phyloP scores from a whole-genome alignment of 2,329 filamentous ascomycete species.

The Venturia carpophila region DNA sequence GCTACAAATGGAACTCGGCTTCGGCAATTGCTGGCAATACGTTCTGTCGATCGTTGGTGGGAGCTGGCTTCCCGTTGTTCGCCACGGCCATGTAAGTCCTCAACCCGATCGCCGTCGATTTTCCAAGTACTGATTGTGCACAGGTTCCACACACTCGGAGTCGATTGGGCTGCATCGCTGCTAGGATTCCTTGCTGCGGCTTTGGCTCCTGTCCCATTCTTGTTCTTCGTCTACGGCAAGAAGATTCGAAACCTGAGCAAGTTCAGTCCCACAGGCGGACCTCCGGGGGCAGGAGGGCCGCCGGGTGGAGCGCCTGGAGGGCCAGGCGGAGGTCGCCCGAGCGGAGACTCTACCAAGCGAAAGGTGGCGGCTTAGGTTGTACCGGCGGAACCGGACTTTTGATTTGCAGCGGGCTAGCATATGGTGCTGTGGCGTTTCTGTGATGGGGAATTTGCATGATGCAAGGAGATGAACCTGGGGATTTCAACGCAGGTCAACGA shows the following conservation, averaged over 20 bases:
- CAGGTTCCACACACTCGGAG: slow-evolving; percentile 18
- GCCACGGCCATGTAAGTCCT: slow-evolving; percentile 16
- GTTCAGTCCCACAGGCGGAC: slow-evolving; percentile 1
- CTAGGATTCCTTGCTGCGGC: slow-evolving; percentile 31
- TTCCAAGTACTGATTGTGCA: slow-evolving; percentile 5
- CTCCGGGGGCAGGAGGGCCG: not conserved
- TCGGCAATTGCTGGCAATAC: slow-evolving; percentile 19
- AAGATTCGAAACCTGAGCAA: slow-evolving; percentile 19
- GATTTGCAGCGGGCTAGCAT: not conserved
- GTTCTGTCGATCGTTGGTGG: slow-evolving; percentile 14
- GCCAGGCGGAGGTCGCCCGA: not conserved
- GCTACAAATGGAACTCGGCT: slow-evolving; percentile 13
- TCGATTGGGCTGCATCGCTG: slow-evolving; percentile 21
- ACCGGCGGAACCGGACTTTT: not conserved
- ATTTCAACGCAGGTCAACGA: not conserved
- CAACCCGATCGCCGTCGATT: not conserved
- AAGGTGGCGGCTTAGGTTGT: not conserved
- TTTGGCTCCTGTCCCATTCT: slow-evolving; percentile 33
- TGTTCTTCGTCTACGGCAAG: slow-evolving; percentile 31
- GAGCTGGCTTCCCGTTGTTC: slow-evolving; percentile 19
- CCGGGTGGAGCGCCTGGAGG: not conserved
- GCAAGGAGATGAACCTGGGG: not conserved
- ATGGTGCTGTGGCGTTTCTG: not conserved
- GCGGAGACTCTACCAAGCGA: not conserved
- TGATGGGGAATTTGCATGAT: not conserved